Base-by-base conservation (phyloP, 2,329 filamentous ascomycete species). In the Fusarium nygamai region DNA sequence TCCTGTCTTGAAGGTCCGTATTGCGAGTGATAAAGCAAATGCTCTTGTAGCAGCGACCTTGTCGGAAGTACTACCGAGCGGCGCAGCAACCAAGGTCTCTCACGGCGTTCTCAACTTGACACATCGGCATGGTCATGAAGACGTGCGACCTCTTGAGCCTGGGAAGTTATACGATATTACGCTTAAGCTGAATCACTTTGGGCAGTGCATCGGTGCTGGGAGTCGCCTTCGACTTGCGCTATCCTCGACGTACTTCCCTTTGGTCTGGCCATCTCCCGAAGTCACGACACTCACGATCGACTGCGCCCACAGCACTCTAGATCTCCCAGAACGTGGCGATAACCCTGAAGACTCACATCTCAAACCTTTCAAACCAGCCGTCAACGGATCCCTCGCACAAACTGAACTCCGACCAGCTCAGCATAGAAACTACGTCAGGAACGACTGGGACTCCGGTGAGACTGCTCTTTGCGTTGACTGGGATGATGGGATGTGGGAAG, bases 201-300 rank as follows among this genome's bases (percentile, higher is more conserved):
- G 64, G 0, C 48, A 66, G 8, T n/a, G 60, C 1, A 64, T 66
- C 11, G 43, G 64, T 11, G 2, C 22, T n/a, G 41, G 64, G 16
- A 64, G 60, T 14, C 60, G 60, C 1, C 29, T 66, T 6, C 64
- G 64, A 1, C 36, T 66, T 36, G 64, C 64, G 2, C 5, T 66
- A 6, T 66, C 64, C 1, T 57, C 64, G 0, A 57, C 64, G 3
- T 66, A 64, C 24, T 66, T 66, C 29, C 64, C 64, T 20, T 24
- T 66, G 22, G 48, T 64, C 17, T 66, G 64, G 64, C 60, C 64
- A 22, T 66, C 64, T 20, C 60, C 64, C 6, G 36, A 64, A 20
- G 17, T 31, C 11, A 66, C 64, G 1, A 64, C 31, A 2, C 48
- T 66, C 5, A 57, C 48, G 0, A n/a, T 64, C 3, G 41, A 64